Percentiles rank a stretch among this genome's conserved stretches.
Conservation (phyloP, 345 rosid species). For the Reutealis trisperma region DNA sequence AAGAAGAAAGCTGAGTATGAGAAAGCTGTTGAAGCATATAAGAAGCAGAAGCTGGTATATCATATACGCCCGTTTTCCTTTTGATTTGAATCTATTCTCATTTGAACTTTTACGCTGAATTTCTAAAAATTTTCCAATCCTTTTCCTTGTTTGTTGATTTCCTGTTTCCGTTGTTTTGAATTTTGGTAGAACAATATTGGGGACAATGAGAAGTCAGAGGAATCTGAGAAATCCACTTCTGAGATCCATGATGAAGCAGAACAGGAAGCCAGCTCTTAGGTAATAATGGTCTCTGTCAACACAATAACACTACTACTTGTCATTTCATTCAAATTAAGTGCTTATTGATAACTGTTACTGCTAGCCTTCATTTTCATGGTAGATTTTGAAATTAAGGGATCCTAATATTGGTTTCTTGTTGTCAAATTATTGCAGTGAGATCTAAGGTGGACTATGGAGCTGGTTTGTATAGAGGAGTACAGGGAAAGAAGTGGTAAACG, state of each 20-base stretch:
- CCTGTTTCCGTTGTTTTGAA: neutral
- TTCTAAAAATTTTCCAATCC: neutral
- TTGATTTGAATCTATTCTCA: neutral
- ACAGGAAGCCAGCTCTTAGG: constrained; percentile 42
- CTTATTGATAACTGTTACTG: neutral
- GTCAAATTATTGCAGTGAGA: neutral
- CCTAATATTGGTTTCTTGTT: neutral
- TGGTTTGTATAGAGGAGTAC: neutral
- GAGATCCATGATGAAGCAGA: constrained; percentile 34
- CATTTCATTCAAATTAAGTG: neutral
- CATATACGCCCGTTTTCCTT: neutral
- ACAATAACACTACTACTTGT: neutral
- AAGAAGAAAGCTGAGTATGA: constrained; percentile 43
- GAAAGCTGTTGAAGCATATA: constrained; percentile 31
- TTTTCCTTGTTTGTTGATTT: too few species aligned
- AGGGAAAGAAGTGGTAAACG: neutral
- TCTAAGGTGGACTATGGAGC: neutral
- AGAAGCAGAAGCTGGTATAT: constrained; percentile 25
- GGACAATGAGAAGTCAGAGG: constrained; percentile 11
- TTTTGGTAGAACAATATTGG: neutral
- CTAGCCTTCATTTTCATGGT: too few species aligned
- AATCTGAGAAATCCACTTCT: constrained; percentile 28
- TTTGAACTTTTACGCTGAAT: neutral
- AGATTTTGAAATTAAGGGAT: neutral
- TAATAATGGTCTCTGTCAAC: neutral